Conservation (phyloP, 306 rosid genomes). For the Luffa acutangula region DNA sequence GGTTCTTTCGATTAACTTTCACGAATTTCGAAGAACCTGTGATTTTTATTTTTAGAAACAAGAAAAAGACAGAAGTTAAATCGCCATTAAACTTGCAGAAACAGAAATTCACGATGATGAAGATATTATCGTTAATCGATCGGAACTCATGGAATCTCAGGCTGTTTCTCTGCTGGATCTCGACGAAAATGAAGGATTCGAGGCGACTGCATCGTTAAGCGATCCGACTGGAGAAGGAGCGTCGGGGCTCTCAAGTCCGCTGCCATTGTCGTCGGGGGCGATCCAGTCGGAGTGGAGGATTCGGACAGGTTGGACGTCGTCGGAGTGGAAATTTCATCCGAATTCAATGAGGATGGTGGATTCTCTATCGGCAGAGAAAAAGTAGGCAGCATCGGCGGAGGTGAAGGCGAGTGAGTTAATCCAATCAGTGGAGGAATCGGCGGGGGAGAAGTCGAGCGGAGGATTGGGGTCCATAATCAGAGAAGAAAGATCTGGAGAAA, state of each 20-base stretch:
- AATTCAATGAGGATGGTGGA: constrained; percentile 44
- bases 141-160: constrained; percentile 76
- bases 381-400: constrained; percentile 20
- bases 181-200: constrained; percentile 61
- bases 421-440: constrained; percentile 25
- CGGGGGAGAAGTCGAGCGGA: constrained; percentile 25
- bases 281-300: constrained; percentile 4
- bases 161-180: constrained; percentile 75
- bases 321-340: constrained; percentile 54
- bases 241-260: constrained; percentile 14
- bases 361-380: constrained; percentile 33
- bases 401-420: not conserved
- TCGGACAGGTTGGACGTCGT: not conserved
- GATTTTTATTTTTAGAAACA: not conserved
- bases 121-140: constrained; percentile 18
- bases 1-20: not conserved
- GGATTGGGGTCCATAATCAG: constrained; percentile 38
- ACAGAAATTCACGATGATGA: not conserved
- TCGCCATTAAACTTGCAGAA: constrained; percentile 13
- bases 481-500: not conserved
- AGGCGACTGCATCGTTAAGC: no score
- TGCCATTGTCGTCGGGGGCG: not conserved
- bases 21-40: not conserved
- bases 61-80: constrained; percentile 13
- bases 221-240: constrained; percentile 4